Percentiles rank a stretch among this genome's conserved stretches.
phyloP scores from a whole-genome alignment of 331 rosid species.

The Dryas integrifolia region DNA sequence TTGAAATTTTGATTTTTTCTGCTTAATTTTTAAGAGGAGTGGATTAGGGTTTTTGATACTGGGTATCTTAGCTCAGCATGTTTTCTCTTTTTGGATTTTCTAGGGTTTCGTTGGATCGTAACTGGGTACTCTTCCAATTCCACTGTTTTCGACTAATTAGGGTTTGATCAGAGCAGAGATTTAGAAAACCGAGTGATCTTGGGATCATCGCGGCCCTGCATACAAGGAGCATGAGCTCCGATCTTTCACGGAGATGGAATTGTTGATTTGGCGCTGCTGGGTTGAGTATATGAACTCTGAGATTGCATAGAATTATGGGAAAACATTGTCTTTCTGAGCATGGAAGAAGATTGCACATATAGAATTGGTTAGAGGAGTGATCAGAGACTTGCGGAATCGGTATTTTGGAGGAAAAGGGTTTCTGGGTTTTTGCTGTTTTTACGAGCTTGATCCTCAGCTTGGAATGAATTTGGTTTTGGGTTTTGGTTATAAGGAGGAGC shows the following conservation, averaged over 20 bases:
- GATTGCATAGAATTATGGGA: conserved; percentile 48
- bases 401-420: conserved; percentile 22
- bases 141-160: conserved; percentile 41
- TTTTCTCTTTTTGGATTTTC: conserved; percentile 40
- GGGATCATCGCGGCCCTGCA: conserved; percentile 21
- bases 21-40: conserved; percentile 12
- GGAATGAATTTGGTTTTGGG: conserved; percentile 41
- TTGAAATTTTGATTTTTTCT: conserved; percentile 5
- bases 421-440: conserved; percentile 36
- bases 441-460: conserved; percentile 32
- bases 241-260: conserved; percentile 39
- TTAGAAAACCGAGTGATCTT: conserved; percentile 37
- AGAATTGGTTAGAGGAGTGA: conserved; percentile 40
- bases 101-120: conserved; percentile 81
- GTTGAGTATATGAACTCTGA: conserved; percentile 47
- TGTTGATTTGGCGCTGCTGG: conserved; percentile 35
- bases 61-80: conserved; percentile 36
- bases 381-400: conserved; percentile 26
- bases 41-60: conserved; percentile 60
- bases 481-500: conserved; percentile 35
- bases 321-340: conserved; percentile 39
- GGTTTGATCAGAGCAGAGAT: conserved; percentile 53
- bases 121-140: conserved; percentile 46
- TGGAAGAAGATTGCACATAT: conserved; percentile 73
- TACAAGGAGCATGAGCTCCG: conserved; percentile 51